Base-by-base conservation (phyloP, 2,329 filamentous ascomycete genomes). In the Fusarium camptoceras region DNA sequence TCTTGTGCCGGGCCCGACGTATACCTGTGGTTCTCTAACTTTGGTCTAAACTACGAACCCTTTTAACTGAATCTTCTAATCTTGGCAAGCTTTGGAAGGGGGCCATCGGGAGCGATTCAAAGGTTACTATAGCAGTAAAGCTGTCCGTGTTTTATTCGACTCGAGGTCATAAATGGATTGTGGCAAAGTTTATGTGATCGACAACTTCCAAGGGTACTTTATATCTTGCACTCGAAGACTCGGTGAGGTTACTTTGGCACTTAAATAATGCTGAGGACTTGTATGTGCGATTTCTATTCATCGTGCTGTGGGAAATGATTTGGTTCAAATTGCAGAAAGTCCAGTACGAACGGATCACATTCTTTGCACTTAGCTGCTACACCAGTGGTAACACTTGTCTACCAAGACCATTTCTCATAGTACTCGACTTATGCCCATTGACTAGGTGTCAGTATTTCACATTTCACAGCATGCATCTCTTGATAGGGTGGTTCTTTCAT, bases 211-310 rank as follows among this genome's bases (percentile, higher is more conserved):
- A 31, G 1, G 14, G 14, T 15, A 31, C 16, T 31, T 15, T 31
- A 37, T 37, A n/a, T n/a, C 6, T 10, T 37, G 10, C 10, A 18
- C 34, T 37, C 6, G 6, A 37, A 37, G 18, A n/a, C 18, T 37
- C 10, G 18, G 34, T 10, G 3, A n/a, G 4, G 10, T 37, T 4
- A 12, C 18, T n/a, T 37, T 18, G 34, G 6, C 18, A 37, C 10
- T 5, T 37, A 37, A 7, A 4, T 0, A 37, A 3, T n/a, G 1
- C 34, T n/a, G 18, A 7, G 5, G 0, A 11, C 7, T 3, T 37
- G 10, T 9, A 37, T n/a, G 34, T 6, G 6, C n/a, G 10, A n/a
- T n/a, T 6, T 37, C 3, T 11, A 37, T 6, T 10, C 5, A 37
- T n/a, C 6, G 18, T n/a, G 10, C 9, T 3, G 18, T 37, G 34